Conservation (phyloP, 2,329 filamentous ascomycete species). For the Tolypocladium sp. region DNA sequence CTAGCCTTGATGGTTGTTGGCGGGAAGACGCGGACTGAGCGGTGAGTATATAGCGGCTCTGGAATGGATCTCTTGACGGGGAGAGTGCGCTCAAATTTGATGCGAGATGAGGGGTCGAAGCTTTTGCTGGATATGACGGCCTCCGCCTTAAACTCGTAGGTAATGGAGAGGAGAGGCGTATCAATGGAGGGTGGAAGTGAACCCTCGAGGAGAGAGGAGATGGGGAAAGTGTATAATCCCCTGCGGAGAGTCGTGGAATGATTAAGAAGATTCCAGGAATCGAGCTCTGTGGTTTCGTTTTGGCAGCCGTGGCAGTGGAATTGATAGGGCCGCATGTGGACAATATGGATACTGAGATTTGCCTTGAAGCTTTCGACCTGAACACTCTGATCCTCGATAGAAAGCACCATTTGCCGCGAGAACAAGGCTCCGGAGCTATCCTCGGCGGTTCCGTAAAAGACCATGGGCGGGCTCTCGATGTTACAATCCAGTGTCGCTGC, state of each 20-base stretch:
- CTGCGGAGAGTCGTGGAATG: conserved; percentile 41
- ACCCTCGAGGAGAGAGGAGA: conserved; percentile 78
- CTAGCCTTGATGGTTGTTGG: conserved; percentile 87
- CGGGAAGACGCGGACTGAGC: conserved; percentile 89
- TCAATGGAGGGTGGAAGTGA: conserved; percentile 75
- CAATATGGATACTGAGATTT: conserved; percentile 58
- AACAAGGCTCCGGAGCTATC: conserved; percentile 77
- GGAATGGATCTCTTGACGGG: conserved; percentile 70
- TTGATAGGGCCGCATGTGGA: conserved; percentile 74
- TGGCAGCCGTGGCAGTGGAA: conserved; percentile 71
- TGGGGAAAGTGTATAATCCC: conserved; percentile 70
- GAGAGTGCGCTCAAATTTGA: conserved; percentile 53
- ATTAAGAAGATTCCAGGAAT: conserved; percentile 69
- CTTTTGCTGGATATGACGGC: conserved; percentile 49
- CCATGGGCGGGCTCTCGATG: conserved; percentile 82
- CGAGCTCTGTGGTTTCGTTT: conserved; percentile 62
- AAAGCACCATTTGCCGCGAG: conserved; percentile 71
- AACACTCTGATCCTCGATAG: conserved; percentile 56
- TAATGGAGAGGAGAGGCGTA: conserved; percentile 60
- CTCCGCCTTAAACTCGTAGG: conserved; percentile 69
- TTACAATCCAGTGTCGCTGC: conserved; percentile 36
- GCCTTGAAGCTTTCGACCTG: conserved; percentile 67
- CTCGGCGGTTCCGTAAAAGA: conserved; percentile 69
- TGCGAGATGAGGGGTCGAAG: no score
- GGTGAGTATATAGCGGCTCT: conserved; percentile 68